Percentiles rank a stretch among this genome's conserved stretches.
Evolutionary conservation across 1,139 yeast genomes (phyloP).

Genomic region (Saccharomyces hybrid): DNA sequence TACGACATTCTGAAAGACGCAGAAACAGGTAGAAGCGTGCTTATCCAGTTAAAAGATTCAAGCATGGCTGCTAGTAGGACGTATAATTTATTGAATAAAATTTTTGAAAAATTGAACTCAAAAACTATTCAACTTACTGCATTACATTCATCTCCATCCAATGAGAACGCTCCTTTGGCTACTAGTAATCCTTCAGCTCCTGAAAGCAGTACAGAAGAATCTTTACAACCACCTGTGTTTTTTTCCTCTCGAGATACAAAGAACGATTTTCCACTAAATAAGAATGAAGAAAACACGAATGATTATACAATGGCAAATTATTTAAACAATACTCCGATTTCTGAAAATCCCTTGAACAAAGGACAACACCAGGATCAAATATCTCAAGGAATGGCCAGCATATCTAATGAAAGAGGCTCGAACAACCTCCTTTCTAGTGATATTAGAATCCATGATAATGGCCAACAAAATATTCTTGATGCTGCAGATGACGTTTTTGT

Average conservation of each 20-base stretch:
- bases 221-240: neutral
- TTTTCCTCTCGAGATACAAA: neutral
- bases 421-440: neutral
- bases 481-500: neutral
- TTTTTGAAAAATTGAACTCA: slow-evolving; percentile 70
- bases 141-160: slow-evolving; percentile 2
- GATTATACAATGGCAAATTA: neutral
- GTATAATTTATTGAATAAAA: slow-evolving; percentile 65
- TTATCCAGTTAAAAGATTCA: slow-evolving; percentile 63
- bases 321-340: neutral
- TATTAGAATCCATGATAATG: neutral
- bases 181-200: neutral
- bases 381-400: neutral
- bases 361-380: neutral
- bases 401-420: neutral
- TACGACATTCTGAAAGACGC: slow-evolving; percentile 59
- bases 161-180: neutral
- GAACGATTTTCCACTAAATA: neutral
- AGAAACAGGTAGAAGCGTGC: slow-evolving; percentile 69
- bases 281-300: neutral
- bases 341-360: neutral
- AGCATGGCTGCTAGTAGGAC: slow-evolving; percentile 76
- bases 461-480: neutral
- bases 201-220: neutral
- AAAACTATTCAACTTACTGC: slow-evolving; percentile 18